phyloP scores from a whole-genome alignment of 179 eudicot genomes.

The Beta corolliflora region DNA sequence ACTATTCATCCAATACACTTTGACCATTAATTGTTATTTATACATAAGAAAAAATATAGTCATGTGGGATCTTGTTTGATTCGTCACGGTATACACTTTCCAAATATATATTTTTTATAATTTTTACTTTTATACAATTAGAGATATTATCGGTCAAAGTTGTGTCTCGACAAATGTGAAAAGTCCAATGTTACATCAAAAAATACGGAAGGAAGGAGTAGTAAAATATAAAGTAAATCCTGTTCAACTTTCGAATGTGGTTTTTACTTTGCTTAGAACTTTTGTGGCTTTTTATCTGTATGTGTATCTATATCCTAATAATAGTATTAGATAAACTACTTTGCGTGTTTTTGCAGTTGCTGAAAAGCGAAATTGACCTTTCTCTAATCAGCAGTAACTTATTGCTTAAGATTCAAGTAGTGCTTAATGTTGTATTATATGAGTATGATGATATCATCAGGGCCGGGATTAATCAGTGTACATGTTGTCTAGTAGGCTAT shows the following conservation, averaged over 20 bases:
- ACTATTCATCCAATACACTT: too few species aligned
- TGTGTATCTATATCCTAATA: constrained; percentile 14
- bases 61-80: too few species aligned
- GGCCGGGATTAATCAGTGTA: not conserved
- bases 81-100: too few species aligned
- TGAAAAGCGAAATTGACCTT: constrained; percentile 26
- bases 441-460: not conserved
- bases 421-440: constrained; percentile 4
- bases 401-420: constrained; percentile 27
- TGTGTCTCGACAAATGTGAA: too few species aligned
- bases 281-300: constrained; percentile 20
- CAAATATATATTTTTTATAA: too few species aligned
- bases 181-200: too few species aligned
- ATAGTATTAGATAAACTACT: constrained; percentile 23
- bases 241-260: constrained; percentile 10
- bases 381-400: constrained; percentile 23
- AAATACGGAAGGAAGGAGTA: too few species aligned
- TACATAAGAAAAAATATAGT: too few species aligned
- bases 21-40: too few species aligned
- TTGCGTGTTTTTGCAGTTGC: constrained; percentile 33
- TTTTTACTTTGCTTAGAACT: constrained; percentile 15
- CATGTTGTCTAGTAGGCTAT: not conserved
- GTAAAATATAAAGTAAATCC: constrained; percentile 1
- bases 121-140: too few species aligned
- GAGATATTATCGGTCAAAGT: too few species aligned